Conservation (phyloP, 371 early-diverging fungal species). For the Rhizopus delemar region DNA sequence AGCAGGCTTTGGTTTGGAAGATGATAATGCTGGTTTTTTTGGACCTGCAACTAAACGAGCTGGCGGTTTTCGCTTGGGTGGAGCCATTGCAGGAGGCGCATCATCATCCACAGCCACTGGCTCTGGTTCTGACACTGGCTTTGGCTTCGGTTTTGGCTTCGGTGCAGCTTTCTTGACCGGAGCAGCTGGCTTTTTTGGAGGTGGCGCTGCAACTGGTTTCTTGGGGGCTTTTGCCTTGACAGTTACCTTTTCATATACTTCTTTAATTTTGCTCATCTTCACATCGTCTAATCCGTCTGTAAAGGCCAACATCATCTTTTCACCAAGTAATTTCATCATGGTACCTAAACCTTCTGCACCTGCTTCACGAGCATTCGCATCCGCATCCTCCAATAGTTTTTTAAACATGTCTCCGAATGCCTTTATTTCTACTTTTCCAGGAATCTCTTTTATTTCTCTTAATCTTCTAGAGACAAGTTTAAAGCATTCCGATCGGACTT, state of each 20-base stretch:
- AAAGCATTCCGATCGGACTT: slow-evolving; percentile 76
- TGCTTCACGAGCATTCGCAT: slow-evolving; percentile 83
- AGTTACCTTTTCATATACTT: slow-evolving; percentile 82
- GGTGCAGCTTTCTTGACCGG: slow-evolving; percentile 25
- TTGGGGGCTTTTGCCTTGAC: slow-evolving; percentile 63
- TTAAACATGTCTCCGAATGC: slow-evolving; percentile 71
- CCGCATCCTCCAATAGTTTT: slow-evolving; percentile 84
- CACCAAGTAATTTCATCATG: slow-evolving; percentile 83
- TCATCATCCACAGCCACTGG: slow-evolving; percentile 33
- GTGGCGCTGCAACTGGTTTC: slow-evolving; percentile 47
- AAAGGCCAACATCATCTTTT: slow-evolving; percentile 70
- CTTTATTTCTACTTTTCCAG: slow-evolving; percentile 81
- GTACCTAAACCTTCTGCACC: slow-evolving; percentile 89
- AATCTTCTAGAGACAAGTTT: slow-evolving; percentile 75
- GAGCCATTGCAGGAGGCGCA: slow-evolving; percentile 49
- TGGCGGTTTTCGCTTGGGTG: slow-evolving; percentile 69
- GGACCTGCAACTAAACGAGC: slow-evolving; percentile 41
- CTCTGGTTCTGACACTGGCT: slow-evolving; percentile 37
- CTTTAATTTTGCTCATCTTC: slow-evolving; percentile 84
- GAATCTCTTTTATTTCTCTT: slow-evolving; percentile 63
- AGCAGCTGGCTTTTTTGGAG: slow-evolving; percentile 24
- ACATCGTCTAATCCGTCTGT: slow-evolving; percentile 86
- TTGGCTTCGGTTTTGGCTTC: slow-evolving; percentile 14
- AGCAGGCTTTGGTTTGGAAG: slow-evolving; percentile 45
- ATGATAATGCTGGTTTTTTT: slow-evolving; percentile 51